These are phyloP conservation scores for Picea sitchensis DNA, from an alignment of 75 land plant genomes.

Conservation along the genomic window DNA sequence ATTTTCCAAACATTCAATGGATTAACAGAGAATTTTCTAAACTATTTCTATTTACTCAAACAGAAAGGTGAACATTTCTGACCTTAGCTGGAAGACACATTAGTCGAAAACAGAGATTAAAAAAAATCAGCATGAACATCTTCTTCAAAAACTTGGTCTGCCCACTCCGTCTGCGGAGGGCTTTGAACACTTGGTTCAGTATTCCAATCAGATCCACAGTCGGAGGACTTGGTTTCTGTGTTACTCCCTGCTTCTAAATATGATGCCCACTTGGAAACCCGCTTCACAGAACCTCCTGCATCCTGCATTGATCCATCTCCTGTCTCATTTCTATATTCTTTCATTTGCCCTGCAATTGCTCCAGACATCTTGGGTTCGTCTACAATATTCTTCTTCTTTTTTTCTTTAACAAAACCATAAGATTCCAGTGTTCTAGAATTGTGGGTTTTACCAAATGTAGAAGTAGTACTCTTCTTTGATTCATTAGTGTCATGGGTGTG, in stretches of 20 bases:
- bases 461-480: not conserved
- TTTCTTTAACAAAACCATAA: not conserved
- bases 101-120: not conserved
- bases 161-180: slow-evolving; percentile 2
- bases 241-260: slow-evolving; percentile 12
- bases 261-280: slow-evolving; percentile 22
- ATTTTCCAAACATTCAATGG: no score
- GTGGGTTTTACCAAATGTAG: not conserved
- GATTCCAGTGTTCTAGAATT: not conserved
- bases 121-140: slow-evolving; percentile 7
- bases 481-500: not conserved
- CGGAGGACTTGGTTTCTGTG: not conserved
- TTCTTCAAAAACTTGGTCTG: slow-evolving; percentile 3
- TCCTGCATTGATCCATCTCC: not conserved
- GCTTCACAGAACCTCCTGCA: not conserved
- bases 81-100: no score
- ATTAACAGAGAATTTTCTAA: no score
- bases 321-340: not conserved
- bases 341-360: slow-evolving; percentile 13
- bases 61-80: no score
- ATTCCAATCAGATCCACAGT: not conserved
- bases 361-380: not conserved
- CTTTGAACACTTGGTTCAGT: not conserved
- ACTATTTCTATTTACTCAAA: no score
- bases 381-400: not conserved